Conservation (phyloP, 1,139 yeast species). For the Magnusiomyces fungicola region DNA sequence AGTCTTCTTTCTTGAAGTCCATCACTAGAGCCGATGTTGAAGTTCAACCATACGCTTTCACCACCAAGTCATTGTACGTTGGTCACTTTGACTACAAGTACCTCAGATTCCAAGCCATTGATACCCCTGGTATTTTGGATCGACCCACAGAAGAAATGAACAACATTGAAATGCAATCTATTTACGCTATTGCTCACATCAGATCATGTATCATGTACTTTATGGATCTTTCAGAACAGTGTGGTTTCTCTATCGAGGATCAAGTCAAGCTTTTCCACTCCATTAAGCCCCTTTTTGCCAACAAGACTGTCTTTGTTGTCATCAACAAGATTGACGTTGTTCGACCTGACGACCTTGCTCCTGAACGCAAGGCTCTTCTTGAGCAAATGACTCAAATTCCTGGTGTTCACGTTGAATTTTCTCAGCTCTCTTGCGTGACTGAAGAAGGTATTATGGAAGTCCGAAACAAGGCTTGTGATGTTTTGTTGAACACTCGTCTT, state of each 20-base stretch:
- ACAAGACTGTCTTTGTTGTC: slow-evolving; percentile 92
- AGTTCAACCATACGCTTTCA: slow-evolving; percentile 98
- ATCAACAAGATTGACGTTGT: slow-evolving; percentile 92
- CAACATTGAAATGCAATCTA: slow-evolving; percentile 98
- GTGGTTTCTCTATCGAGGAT: slow-evolving; percentile 96
- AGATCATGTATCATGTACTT: slow-evolving; percentile 93
- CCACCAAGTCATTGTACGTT: slow-evolving; percentile 89
- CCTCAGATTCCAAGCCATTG: slow-evolving; percentile 95
- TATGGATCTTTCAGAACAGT: slow-evolving; percentile 97
- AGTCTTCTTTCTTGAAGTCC: slow-evolving; percentile 86
- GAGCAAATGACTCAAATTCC: slow-evolving; percentile 40
- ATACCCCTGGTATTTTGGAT: slow-evolving; percentile 97
- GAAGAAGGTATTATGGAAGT: slow-evolving; percentile 95
- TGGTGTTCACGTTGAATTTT: slow-evolving; percentile 79
- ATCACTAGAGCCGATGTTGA: slow-evolving; percentile 98
- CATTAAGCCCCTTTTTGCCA: slow-evolving; percentile 93
- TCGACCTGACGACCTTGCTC: slow-evolving; percentile 72
- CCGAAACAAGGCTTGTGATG: slow-evolving; percentile 95
- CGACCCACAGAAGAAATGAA: slow-evolving; percentile 99
- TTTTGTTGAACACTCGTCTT: slow-evolving; percentile 87
- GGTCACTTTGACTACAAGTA: slow-evolving; percentile 98
- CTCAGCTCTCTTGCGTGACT: slow-evolving; percentile 88
- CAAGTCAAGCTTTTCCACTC: slow-evolving; percentile 96
- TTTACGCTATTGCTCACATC: slow-evolving; percentile 96
- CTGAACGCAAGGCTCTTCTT: slow-evolving; percentile 65